Percentiles rank a stretch among this genome's conserved stretches.
These are phyloP conservation scores for Ascochyta lentis DNA, from an alignment of 2,329 filamentous ascomycete genomes.

Conservation along the genomic window DNA sequence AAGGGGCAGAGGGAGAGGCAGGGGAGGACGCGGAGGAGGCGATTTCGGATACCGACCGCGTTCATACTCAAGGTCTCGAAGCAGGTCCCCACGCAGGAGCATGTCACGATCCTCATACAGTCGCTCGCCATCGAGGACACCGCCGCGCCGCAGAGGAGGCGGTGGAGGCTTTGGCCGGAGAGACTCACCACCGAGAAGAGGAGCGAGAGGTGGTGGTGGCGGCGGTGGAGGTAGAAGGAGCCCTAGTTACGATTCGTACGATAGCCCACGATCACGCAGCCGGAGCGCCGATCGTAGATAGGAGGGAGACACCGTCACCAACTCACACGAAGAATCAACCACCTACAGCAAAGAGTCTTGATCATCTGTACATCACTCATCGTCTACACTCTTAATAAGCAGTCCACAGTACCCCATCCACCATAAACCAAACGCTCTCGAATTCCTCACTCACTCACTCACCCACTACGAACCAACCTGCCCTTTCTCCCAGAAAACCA, in stretches of 20 bases:
- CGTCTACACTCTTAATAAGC: too few species aligned
- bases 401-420: too few species aligned
- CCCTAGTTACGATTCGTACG: constrained; percentile 69
- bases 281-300: constrained; percentile 47
- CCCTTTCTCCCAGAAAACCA: too few species aligned
- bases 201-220: constrained; percentile 54
- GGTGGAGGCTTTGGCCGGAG: constrained; percentile 40
- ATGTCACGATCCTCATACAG: constrained; percentile 51
- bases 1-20: constrained; percentile 47
- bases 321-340: too few species aligned
- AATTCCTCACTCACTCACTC: too few species aligned
- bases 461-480: too few species aligned
- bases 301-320: background rate
- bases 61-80: constrained; percentile 47
- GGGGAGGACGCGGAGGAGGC: constrained; percentile 43
- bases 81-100: constrained; percentile 52
- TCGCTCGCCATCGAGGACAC: constrained; percentile 46
- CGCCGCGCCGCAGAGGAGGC: constrained; percentile 35
- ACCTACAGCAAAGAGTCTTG: too few species aligned
- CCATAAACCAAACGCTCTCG: too few species aligned
- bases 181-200: constrained; percentile 52
- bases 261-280: constrained; percentile 58
- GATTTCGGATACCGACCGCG: constrained; percentile 35
- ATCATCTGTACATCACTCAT: too few species aligned
- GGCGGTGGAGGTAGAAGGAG: constrained; percentile 59